A percentile compares a stretch with the other conserved stretches of the same genome.
Conservation (phyloP, 495 filamentous ascomycete species). For the Tetracladium setigerum region DNA sequence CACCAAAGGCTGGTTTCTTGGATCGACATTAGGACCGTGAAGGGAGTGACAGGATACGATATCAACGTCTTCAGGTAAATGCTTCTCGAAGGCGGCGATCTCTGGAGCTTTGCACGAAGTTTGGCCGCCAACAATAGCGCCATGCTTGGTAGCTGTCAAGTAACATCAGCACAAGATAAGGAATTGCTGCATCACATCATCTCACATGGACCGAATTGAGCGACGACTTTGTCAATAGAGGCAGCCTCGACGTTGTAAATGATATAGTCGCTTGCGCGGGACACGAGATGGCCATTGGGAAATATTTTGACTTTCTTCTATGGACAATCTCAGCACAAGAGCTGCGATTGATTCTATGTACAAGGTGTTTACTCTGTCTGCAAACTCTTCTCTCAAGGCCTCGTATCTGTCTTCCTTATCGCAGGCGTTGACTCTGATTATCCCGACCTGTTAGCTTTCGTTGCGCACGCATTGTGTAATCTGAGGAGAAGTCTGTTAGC, state of each 20-base stretch:
- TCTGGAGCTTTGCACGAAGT: constrained; percentile 98
- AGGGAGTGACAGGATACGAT: constrained; percentile 96
- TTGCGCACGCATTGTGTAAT: constrained; percentile 4
- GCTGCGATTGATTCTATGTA: constrained; percentile 25
- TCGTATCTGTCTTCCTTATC: constrained; percentile 82
- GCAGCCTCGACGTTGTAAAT: constrained; percentile 97
- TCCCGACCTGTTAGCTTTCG: constrained; percentile 2
- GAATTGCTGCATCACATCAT: constrained; percentile 22
- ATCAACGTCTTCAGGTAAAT: constrained; percentile 82
- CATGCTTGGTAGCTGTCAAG: constrained; percentile 73
- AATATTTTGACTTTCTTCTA: constrained; percentile 72
- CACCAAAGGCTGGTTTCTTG: constrained; percentile 80
- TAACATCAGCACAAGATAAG: constrained; percentile 5
- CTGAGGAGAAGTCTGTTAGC: constrained; percentile 14
- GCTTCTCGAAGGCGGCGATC: constrained; percentile 83
- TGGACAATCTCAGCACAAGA: constrained; percentile 46
- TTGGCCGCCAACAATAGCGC: constrained; percentile 92
- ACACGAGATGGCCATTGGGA: constrained; percentile 89
- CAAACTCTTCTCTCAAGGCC: constrained; percentile 67
- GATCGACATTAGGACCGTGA: constrained; percentile 86
- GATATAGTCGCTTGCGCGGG: constrained; percentile 90
- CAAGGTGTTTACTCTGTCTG: constrained; percentile 50
- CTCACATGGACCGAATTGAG: constrained; percentile 86
- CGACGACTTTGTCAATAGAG: constrained; percentile 76
- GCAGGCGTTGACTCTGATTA: constrained; percentile 81